Conservation (phyloP, 2,329 filamentous ascomycete species). For the Colletotrichum zoysiae region DNA sequence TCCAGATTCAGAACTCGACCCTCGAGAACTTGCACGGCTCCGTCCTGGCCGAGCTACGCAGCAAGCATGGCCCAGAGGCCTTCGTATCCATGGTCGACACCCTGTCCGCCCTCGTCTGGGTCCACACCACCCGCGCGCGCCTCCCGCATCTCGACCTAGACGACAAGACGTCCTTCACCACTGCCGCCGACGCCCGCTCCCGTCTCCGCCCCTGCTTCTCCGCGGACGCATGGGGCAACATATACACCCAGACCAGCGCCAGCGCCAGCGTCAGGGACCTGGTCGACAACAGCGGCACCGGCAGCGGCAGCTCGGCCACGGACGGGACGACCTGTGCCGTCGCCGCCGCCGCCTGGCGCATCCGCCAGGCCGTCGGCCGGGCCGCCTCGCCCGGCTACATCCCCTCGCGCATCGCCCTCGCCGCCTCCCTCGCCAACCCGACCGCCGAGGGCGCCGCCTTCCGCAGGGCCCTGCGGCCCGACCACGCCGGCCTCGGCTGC, state of each 20-base stretch:
- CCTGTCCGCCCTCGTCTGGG: constrained; percentile 28
- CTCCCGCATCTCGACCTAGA: not conserved
- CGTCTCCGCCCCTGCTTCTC: constrained; percentile 6
- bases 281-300: no score
- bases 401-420: constrained; percentile 25
- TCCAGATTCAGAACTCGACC: not conserved
- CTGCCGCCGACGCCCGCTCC: constrained; percentile 7
- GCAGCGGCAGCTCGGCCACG: not conserved
- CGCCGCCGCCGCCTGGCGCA: constrained; percentile 17
- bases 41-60: not conserved
- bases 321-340: not conserved
- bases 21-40: not conserved
- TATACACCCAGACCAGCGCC: constrained; percentile 27
- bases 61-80: not conserved
- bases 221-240: constrained; percentile 15
- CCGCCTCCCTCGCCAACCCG: constrained; percentile 14
- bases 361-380: constrained; percentile 20
- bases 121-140: constrained; percentile 24
- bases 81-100: constrained; percentile 23
- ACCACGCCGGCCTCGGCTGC: constrained; percentile 26
- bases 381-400: constrained; percentile 11
- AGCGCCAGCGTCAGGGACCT: not conserved
- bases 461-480: constrained; percentile 3
- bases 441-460: constrained; percentile 17
- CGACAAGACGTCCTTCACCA: constrained; percentile 26